Evolutionary conservation across 345 rosid species (phyloP).

Genomic region (Noccaea caerulescens): DNA sequence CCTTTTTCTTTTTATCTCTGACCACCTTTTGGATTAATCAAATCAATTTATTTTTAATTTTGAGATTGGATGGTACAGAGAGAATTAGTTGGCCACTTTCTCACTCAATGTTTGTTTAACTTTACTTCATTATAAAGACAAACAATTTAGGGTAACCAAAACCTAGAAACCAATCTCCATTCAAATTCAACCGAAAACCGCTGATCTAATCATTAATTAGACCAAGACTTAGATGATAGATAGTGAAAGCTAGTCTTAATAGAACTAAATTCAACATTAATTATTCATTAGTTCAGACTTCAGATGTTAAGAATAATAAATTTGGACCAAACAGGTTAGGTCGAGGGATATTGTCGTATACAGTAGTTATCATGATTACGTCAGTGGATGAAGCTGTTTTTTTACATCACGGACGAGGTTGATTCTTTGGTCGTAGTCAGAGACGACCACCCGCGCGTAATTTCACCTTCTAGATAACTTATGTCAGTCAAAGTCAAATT

Average conservation of each 20-base stretch:
- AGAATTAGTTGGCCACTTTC: slow-evolving; percentile 63
- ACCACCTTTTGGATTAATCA: slow-evolving; percentile 40
- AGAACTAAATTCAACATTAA: slow-evolving; percentile 13
- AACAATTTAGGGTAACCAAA: slow-evolving; percentile 29
- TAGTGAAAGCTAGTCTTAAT: slow-evolving; percentile 26
- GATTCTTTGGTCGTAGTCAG: slow-evolving; percentile 9
- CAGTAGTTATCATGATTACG: slow-evolving; percentile 21
- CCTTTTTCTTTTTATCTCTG: slow-evolving; percentile 30
- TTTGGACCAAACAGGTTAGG: slow-evolving; percentile 33
- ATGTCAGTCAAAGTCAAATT: slow-evolving; percentile 26
- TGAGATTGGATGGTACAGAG: slow-evolving; percentile 38
- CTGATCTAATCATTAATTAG: slow-evolving; percentile 13
- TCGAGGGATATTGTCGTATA: slow-evolving; percentile 19
- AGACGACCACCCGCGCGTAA: slow-evolving; percentile 26
- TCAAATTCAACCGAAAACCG: slow-evolving; percentile 8
- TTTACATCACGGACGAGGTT: slow-evolving; percentile 23
- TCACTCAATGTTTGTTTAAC: slow-evolving; percentile 45
- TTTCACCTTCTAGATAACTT: neutral
- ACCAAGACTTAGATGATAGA: slow-evolving; percentile 19
- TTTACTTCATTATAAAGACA: slow-evolving; percentile 45
- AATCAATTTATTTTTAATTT: slow-evolving; percentile 9
- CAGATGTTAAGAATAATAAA: slow-evolving; percentile 13
- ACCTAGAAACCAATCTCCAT: slow-evolving; percentile 3
- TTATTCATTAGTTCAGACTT: neutral
- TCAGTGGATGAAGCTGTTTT: slow-evolving; percentile 2